Percentiles rank a stretch among this genome's conserved stretches.
These are phyloP conservation scores for Trichophyton benhamiae DNA, from an alignment of 2,329 filamentous ascomycete genomes.

Conservation along the genomic window DNA sequence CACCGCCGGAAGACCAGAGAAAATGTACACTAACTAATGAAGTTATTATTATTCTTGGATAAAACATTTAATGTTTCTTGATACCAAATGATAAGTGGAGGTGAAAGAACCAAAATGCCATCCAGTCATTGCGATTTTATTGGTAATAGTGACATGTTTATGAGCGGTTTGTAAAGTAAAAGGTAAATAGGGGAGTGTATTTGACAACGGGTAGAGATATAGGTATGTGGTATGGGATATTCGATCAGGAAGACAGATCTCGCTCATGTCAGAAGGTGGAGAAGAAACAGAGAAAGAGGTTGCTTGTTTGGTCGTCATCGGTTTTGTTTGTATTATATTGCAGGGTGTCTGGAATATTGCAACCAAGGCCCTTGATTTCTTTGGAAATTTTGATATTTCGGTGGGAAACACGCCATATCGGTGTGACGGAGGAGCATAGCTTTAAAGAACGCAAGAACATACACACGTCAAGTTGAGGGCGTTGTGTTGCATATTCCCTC, in stretches of 20 bases:
- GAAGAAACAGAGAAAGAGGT: background rate
- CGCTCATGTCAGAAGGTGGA: background rate
- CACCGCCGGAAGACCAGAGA: slow-evolving; percentile 11
- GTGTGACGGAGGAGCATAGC: slow-evolving; percentile 11
- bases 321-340: background rate
- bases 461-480: slow-evolving; percentile 2
- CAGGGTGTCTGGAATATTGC: background rate
- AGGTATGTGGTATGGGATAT: background rate
- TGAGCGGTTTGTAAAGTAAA: background rate
- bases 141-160: slow-evolving; percentile 3
- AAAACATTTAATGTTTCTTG: background rate
- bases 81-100: background rate
- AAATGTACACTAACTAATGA: background rate
- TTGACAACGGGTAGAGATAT: background rate
- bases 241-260: background rate
- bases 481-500: slow-evolving; percentile 10
- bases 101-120: background rate
- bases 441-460: slow-evolving; percentile 7
- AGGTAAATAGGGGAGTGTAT: background rate
- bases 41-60: background rate
- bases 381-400: slow-evolving; percentile 2
- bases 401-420: background rate
- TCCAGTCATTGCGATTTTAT: background rate
- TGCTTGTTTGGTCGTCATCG: background rate
- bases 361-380: background rate